phyloP scores from a whole-genome alignment of 75 land plant species.

The Picea glauca region DNA sequence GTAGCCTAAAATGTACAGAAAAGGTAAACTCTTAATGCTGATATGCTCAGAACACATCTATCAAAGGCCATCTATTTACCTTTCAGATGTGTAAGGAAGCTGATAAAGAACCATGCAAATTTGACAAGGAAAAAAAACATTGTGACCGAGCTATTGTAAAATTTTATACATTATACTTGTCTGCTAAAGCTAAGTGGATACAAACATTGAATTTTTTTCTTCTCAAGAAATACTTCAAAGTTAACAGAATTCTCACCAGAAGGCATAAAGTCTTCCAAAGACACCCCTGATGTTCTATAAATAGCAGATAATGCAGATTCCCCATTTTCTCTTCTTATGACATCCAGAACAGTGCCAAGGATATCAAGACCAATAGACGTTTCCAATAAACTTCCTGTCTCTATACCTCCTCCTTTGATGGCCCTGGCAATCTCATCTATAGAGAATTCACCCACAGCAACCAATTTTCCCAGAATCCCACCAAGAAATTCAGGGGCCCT shows the following conservation, averaged over 20 bases:
- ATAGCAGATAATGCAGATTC: conserved; percentile 49
- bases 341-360: conserved; percentile 45
- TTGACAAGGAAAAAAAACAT: no score
- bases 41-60: no score
- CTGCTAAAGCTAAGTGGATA: no score
- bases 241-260: conserved; percentile 33
- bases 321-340: conserved; percentile 55
- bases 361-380: conserved; percentile 59
- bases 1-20: no score
- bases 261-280: conserved; percentile 62
- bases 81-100: no score
- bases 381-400: conserved; percentile 49
- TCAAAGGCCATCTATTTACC: no score
- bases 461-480: conserved; percentile 48
- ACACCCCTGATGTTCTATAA: conserved; percentile 38
- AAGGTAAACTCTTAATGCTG: no score
- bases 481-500: conserved; percentile 81
- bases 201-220: background rate
- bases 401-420: conserved; percentile 47
- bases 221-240: conserved; percentile 54
- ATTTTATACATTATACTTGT: no score
- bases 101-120: no score
- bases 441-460: conserved; percentile 46
- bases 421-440: conserved; percentile 46
- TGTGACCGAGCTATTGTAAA: no score